A percentile compares a stretch with the other conserved stretches of the same genome.
These are phyloP conservation scores for Corchorus capsularis DNA, from an alignment of 345 rosid genomes.

Conservation along the genomic window DNA sequence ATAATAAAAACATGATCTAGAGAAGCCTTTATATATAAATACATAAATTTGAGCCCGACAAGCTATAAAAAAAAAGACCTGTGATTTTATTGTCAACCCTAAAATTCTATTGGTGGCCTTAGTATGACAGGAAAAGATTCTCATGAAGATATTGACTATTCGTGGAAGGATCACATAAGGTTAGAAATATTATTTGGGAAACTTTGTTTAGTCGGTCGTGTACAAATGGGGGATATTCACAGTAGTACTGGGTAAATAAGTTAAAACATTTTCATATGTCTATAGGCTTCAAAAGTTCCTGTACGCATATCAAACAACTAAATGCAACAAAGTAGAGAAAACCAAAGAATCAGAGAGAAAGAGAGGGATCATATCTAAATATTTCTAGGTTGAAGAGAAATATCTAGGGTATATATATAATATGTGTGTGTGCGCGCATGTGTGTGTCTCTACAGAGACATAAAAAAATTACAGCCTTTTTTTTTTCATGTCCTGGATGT, in stretches of 20 bases:
- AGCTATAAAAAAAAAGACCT: not conserved
- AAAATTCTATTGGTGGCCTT: constrained; percentile 42
- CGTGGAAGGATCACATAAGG: constrained; percentile 32
- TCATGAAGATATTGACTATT: constrained; percentile 45
- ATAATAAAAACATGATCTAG: not conserved
- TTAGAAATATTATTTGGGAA: constrained; percentile 22
- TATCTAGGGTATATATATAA: not conserved
- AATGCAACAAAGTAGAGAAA: constrained; percentile 4
- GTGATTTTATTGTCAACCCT: constrained; percentile 40
- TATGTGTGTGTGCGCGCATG: no score
- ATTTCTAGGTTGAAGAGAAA: not conserved
- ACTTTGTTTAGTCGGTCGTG: constrained; percentile 15
- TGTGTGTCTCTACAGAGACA: no score
- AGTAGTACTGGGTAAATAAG: constrained; percentile 7
- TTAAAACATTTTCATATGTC: not conserved
- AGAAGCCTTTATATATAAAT: not conserved
- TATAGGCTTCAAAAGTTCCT: not conserved
- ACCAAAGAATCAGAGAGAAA: not conserved
- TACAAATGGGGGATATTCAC: constrained; percentile 10
- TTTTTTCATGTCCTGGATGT: no score
- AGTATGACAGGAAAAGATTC: constrained; percentile 44
- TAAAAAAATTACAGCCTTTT: no score
- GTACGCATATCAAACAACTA: not conserved
- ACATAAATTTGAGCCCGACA: not conserved
- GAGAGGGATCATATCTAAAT: not conserved